Percentiles rank a stretch among this genome's conserved stretches.
Conservation (phyloP, 2,329 filamentous ascomycete species). For the Nemania abortiva region DNA sequence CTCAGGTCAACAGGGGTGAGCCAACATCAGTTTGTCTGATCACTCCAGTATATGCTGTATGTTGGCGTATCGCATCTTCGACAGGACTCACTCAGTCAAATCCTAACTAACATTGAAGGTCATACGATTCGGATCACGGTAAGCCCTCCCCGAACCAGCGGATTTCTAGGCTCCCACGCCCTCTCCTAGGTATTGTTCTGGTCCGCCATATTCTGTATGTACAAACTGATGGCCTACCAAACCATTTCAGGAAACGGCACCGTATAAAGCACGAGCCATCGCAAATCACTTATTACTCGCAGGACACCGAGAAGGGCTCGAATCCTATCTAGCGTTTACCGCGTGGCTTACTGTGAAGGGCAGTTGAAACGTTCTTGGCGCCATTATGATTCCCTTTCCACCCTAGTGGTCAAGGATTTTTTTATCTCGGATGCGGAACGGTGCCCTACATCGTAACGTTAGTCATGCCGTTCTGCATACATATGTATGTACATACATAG, state of each 20-base stretch:
- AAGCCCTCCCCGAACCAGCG: constrained; percentile 22
- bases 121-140: constrained; percentile 35
- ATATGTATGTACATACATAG: background rate
- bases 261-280: constrained; percentile 21
- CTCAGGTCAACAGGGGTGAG: too few relatives aligned
- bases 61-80: constrained; percentile 3
- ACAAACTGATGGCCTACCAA: constrained; percentile 5
- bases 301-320: constrained; percentile 23
- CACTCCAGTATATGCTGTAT: too few relatives aligned
- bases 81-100: constrained; percentile 13
- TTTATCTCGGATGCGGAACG: constrained; percentile 17
- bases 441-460: constrained; percentile 5
- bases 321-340: constrained; percentile 16
- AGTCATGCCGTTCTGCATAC: constrained; percentile 22
- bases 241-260: constrained; percentile 16
- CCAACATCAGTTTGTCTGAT: too few relatives aligned
- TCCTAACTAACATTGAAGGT: constrained; percentile 6
- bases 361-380: constrained; percentile 33
- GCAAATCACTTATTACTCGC: constrained; percentile 24
- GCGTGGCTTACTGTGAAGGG: constrained; percentile 37
- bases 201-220: background rate
- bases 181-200: constrained; percentile 6
- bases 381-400: constrained; percentile 23
- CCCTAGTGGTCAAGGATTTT: constrained; percentile 23
- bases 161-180: constrained; percentile 18